Base-by-base conservation (phyloP, 768 basidiomycete species). In the Kwoniella dejecticola region DNA sequence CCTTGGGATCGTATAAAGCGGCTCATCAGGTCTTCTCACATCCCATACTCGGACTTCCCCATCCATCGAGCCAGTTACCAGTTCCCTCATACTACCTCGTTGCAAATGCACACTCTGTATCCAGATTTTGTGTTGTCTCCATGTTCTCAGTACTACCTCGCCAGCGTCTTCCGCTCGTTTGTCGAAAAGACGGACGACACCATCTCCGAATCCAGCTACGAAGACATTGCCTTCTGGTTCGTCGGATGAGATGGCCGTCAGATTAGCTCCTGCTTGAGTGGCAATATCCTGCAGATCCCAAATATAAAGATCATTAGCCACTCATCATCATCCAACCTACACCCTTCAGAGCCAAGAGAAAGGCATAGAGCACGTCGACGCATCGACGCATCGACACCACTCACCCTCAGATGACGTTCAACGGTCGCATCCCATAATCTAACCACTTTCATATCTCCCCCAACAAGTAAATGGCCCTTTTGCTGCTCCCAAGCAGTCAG, bases 361-460 rank as follows among this genome's bases (percentile, higher is more conserved):
- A n/a, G n/a, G n/a, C n/a, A n/a, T n/a, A n/a, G n/a, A n/a, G n/a
- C n/a, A n/a, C n/a, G n/a, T n/a, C n/a, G n/a, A n/a, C n/a, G n/a
- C n/a, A n/a, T n/a, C n/a, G n/a, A n/a, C n/a, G n/a, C n/a, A n/a
- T n/a, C n/a, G n/a, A n/a, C n/a, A n/a, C n/a, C n/a, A 60, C 66
- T 48, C 21, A 72, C 71, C 49, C 72, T 56, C 3, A 71, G 52
- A 64, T 74, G 74, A 15, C 74, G 47, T 77, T 98, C 96, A 1
- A 89, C 89, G 66, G 90, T 88, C 8, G 93, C 95, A 76, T 99
- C 94, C 96, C 96, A 99, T 3, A 93, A 83, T 60, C 91, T 84
- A 63, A 99, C 88, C 38, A 88, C 86, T 59, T 87, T 85, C 36
- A 91, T 88, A 79, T 98, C 95, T 1, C 95, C 96, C 10, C 90